Conservation (phyloP, 345 rosid genomes). For the Punica granatum region DNA sequence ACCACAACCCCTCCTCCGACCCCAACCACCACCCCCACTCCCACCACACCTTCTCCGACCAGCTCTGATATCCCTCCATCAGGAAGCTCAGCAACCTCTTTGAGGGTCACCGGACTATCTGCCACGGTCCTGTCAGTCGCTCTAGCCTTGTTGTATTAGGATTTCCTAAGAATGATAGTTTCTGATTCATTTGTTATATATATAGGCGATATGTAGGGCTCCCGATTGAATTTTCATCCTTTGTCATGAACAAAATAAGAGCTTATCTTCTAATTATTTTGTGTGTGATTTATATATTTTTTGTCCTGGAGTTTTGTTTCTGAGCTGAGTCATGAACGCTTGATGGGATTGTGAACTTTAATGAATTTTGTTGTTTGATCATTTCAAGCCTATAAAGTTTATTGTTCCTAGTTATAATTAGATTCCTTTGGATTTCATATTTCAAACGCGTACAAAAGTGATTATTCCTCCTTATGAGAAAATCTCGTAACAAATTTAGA, state of each 20-base stretch:
- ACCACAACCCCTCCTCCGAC: constrained; percentile 1
- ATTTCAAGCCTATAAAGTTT: too few relatives aligned
- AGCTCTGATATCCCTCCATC: constrained; percentile 19
- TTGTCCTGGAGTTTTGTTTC: too few relatives aligned
- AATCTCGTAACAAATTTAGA: too few relatives aligned
- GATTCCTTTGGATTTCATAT: too few relatives aligned
- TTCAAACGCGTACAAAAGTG: too few relatives aligned
- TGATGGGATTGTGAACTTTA: too few relatives aligned
- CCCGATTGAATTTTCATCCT: neutral
- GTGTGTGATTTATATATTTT: too few relatives aligned
- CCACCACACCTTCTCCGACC: constrained; percentile 24
- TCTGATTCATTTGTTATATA: neutral
- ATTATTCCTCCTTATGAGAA: too few relatives aligned
- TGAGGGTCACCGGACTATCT: constrained; percentile 13
- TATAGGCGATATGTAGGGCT: neutral
- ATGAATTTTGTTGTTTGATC: too few relatives aligned
- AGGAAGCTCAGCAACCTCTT: constrained; percentile 30
- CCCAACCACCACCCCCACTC: neutral
- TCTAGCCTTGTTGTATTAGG: neutral
- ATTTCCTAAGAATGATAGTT: neutral
- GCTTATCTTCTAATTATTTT: neutral
- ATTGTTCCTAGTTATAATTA: too few relatives aligned
- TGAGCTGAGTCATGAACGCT: too few relatives aligned
- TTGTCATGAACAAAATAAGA: neutral
- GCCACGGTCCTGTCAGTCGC: neutral